Percentiles rank a stretch among this genome's conserved stretches.
These are phyloP conservation scores for Haplographium delicatum DNA, from an alignment of 495 filamentous ascomycete genomes.

Conservation along the genomic window DNA sequence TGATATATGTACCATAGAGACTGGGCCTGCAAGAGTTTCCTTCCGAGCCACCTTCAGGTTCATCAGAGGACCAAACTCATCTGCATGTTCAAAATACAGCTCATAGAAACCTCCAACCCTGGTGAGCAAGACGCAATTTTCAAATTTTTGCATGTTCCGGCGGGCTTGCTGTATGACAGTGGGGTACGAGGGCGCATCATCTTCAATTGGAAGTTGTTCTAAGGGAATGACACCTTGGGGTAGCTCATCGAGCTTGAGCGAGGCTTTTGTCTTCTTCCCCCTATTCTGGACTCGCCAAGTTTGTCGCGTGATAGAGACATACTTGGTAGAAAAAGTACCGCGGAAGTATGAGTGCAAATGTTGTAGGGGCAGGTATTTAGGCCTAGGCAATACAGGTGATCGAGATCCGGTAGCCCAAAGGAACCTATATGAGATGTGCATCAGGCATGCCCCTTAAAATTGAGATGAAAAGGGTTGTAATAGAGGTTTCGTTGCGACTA, in stretches of 20 bases:
- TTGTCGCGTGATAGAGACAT: neutral
- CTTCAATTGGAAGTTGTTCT: constrained; percentile 16
- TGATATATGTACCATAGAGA: constrained; percentile 64
- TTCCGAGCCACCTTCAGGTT: constrained; percentile 84
- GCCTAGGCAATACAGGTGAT: too few species aligned
- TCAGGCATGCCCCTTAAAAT: too few species aligned
- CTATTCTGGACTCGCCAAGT: constrained; percentile 11
- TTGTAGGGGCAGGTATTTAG: too few species aligned
- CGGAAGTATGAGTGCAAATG: neutral
- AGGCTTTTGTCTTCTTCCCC: constrained; percentile 27
- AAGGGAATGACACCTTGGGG: constrained; percentile 21
- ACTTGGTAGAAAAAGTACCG: neutral
- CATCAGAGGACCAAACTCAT: constrained; percentile 77
- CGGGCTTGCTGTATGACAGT: constrained; percentile 85
- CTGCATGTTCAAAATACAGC: constrained; percentile 91
- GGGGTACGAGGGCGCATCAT: constrained; percentile 58
- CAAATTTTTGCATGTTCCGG: constrained; percentile 85
- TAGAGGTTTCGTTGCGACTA: too few species aligned
- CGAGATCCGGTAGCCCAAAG: too few species aligned
- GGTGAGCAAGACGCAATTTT: constrained; percentile 83
- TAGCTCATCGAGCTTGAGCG: constrained; percentile 20
- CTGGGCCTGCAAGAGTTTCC: constrained; percentile 65
- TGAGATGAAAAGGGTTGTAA: too few species aligned
- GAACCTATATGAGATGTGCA: too few species aligned
- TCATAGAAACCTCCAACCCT: constrained; percentile 95